phyloP scores from a whole-genome alignment of 2,329 filamentous ascomycete species.

The Alternaria panax region DNA sequence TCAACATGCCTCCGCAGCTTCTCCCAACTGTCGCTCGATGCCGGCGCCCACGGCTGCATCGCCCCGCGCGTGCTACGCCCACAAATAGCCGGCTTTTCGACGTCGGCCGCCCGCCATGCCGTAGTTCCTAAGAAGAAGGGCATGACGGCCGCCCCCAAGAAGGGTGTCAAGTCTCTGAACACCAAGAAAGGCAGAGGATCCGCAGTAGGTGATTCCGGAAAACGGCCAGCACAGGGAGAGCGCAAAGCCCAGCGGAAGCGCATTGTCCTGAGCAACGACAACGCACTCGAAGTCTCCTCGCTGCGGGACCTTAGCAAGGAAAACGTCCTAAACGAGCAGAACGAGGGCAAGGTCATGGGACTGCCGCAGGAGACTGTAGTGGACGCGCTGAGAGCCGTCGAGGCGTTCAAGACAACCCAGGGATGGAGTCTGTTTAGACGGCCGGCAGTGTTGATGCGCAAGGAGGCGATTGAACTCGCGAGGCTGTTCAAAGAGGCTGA shows the following conservation, averaged over 20 bases:
- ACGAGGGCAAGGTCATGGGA: constrained; percentile 71
- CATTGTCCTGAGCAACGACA: constrained; percentile 92
- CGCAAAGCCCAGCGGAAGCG: constrained; percentile 86
- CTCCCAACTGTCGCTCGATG: constrained; percentile 42
- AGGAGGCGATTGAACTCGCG: constrained; percentile 78
- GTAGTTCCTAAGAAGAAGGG: constrained; percentile 38
- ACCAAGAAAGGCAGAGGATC: constrained; percentile 55
- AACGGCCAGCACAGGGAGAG: constrained; percentile 75
- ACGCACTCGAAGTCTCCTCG: constrained; percentile 79
- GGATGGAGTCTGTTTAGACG: constrained; percentile 85
- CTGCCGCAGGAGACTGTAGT: constrained; percentile 74
- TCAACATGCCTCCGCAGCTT: constrained; percentile 44
- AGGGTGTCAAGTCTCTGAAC: constrained; percentile 50
- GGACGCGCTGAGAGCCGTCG: constrained; percentile 80
- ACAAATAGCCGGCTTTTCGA: constrained; percentile 46
- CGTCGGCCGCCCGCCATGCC: constrained; percentile 40
- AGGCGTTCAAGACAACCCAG: constrained; percentile 91
- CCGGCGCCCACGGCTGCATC: constrained; percentile 28
- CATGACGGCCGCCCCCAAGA: constrained; percentile 40
- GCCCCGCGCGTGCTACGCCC: constrained; percentile 35
- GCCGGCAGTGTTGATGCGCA: constrained; percentile 79
- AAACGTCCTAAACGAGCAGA: constrained; percentile 50
- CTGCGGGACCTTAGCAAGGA: constrained; percentile 69
- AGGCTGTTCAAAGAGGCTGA: constrained; percentile 59
- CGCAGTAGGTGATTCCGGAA: constrained; percentile 49